These are phyloP conservation scores for Pseudogymnoascus sp. DNA, from an alignment of 2,329 filamentous ascomycete genomes.

Conservation along the genomic window DNA sequence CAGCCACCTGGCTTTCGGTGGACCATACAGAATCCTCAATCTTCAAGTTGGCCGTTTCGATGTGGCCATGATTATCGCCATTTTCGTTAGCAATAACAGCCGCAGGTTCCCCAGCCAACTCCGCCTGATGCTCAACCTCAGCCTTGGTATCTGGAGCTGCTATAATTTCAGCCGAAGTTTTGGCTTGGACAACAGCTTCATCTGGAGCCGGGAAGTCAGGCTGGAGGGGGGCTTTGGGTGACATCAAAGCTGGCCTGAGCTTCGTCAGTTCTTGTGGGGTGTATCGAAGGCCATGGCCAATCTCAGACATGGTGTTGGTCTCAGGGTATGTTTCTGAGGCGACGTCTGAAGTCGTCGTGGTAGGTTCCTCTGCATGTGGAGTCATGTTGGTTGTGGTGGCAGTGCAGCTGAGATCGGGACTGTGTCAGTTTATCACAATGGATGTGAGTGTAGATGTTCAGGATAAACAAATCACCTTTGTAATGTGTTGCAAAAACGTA, in stretches of 20 bases:
- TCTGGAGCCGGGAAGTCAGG: neutral
- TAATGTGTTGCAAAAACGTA: neutral
- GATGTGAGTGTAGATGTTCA: neutral
- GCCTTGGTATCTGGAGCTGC: neutral
- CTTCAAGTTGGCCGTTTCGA: neutral
- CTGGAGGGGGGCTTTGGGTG: neutral
- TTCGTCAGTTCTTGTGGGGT: conserved; percentile 18
- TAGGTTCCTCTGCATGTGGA: neutral
- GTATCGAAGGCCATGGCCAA: conserved; percentile 14
- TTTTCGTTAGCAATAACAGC: neutral
- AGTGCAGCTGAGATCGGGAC: neutral
- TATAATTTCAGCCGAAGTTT: neutral
- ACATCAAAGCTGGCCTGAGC: conserved; percentile 1
- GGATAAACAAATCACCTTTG: neutral
- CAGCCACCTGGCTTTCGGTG: neutral
- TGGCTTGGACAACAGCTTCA: neutral
- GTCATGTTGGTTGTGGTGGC: neutral
- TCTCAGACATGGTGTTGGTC: neutral
- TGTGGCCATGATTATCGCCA: neutral
- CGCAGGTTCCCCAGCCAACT: neutral
- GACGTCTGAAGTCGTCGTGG: neutral
- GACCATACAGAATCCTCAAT: neutral
- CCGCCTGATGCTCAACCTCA: neutral
- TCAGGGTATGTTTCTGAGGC: neutral
- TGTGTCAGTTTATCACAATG: neutral